Conservation (phyloP, 1,284 basidiomycete species). For the Cryptococcus floricola region DNA sequence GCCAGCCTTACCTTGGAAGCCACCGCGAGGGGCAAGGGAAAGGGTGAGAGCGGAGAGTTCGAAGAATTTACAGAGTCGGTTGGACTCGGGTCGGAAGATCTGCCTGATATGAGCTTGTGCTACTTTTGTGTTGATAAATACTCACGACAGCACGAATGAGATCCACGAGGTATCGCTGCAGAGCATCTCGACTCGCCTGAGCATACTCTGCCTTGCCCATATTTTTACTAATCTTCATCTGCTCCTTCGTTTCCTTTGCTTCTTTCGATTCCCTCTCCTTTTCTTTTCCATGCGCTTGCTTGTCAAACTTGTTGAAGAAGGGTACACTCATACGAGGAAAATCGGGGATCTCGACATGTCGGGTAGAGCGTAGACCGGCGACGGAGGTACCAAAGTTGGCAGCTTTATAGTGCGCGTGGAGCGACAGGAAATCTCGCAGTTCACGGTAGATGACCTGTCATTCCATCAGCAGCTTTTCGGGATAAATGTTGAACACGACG, state of each 20-base stretch:
- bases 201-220: slow-evolving; percentile 66
- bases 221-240: neutral
- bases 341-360: slow-evolving; percentile 74
- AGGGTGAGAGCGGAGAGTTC: slow-evolving; percentile 90
- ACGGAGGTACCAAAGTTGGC: slow-evolving; percentile 61
- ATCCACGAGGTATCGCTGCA: slow-evolving; percentile 86
- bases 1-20: slow-evolving; percentile 78
- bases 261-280: slow-evolving; percentile 19
- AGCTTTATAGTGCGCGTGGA: slow-evolving; percentile 87
- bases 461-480: neutral
- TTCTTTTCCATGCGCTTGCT: slow-evolving; percentile 58
- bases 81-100: slow-evolving; percentile 96
- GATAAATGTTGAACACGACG: slow-evolving; percentile 7
- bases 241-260: slow-evolving; percentile 21
- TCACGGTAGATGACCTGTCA: slow-evolving; percentile 80
- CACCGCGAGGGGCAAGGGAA: slow-evolving; percentile 74
- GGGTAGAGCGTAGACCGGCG: slow-evolving; percentile 54
- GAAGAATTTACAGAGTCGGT: slow-evolving; percentile 88
- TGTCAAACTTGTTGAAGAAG: neutral
- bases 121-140: neutral
- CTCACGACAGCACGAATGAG: slow-evolving; percentile 83
- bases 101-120: slow-evolving; percentile 39
- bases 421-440: slow-evolving; percentile 82
- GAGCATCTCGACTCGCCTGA: slow-evolving; percentile 69
- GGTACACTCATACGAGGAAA: slow-evolving; percentile 72